Conservation (phyloP, 148 eudicot genomes). For the Arbutus unedo region DNA sequence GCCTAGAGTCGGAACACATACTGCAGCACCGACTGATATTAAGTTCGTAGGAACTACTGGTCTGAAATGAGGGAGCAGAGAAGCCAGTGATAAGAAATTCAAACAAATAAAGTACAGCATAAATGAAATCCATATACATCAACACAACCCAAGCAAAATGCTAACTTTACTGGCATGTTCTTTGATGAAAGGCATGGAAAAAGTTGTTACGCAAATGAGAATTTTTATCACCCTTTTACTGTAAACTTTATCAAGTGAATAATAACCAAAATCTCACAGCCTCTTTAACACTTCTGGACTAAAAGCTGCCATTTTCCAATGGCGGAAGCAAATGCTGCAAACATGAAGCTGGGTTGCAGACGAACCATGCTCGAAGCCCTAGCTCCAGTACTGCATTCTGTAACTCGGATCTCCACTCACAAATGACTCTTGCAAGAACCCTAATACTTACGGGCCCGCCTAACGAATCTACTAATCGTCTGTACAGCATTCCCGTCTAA, state of each 20-base stretch:
- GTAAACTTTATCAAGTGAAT: not conserved
- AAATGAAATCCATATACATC: too few relatives aligned
- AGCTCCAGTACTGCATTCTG: not conserved
- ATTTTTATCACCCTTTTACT: not conserved
- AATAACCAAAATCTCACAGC: not conserved
- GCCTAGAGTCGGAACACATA: too few relatives aligned
- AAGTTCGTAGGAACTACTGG: too few relatives aligned
- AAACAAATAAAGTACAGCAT: too few relatives aligned
- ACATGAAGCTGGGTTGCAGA: not conserved
- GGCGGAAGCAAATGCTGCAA: not conserved
- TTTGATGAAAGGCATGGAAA: not conserved
- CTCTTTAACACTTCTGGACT: not conserved
- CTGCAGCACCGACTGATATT: too few relatives aligned
- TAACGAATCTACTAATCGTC: not conserved
- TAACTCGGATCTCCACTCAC: not conserved
- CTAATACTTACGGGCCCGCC: not conserved
- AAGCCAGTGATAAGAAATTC: too few relatives aligned
- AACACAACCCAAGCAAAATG: too few relatives aligned
- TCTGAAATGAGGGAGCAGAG: too few relatives aligned
- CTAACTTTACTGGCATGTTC: not conserved
- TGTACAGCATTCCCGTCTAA: not conserved
- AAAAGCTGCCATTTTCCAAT: not conserved
- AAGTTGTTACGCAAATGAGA: not conserved
- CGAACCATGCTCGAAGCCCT: not conserved
- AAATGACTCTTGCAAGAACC: not conserved